Evolutionary conservation across 2,329 filamentous ascomycete species (phyloP), one percentile per base, ranked within the genome.

Genomic region (Hymenoscyphus linearis): DNA sequence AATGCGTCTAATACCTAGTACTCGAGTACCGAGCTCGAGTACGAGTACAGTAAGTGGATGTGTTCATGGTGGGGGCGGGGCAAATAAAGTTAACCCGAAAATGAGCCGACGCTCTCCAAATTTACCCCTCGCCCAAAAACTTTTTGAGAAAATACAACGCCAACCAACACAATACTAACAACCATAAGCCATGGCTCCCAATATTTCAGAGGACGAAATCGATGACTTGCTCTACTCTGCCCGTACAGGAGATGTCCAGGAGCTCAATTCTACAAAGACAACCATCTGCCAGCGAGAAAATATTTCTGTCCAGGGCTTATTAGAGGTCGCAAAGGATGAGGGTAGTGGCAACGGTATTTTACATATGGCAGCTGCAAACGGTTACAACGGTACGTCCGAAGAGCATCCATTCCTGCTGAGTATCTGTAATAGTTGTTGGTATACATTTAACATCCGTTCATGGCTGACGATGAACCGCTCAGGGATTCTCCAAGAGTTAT

Each of bases 361-460:
- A 71, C 95, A 99, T 76, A 97, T 96, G 85, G 91, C 93, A 7
- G 87, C 91, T 26, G 95, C 91, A 27, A 99, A 99, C 73, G 93
- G 93, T 1, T 88, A 96, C 72, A 71, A 84, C 63, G 89, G 91
- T 93, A 82, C 69, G 79, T 67, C 7, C 31, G 18, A 7, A 18
- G 18, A 9, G 40, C 13, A n/a, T 53, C 16, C 47, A 14, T 18
- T 60, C 5, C 31, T n/a, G 2, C n/a, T 31, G 22, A 22, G 2
- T 47, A 22, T 22, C 40, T 47, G 40, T 6, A 5, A 9, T 22
- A 18, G 3, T 18, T n/a, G 7, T 47, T 47, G n/a, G 3, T 2
- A 22, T 47, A 9, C 4, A 22, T 44, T n/a, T 4, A 18, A 18
- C 18, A 12, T 6, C 16, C 9, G 16, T 14, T 40, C 37, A 40